Evolutionary conservation across 805 yeast genomes (phyloP).

Genomic region (Starmerella asiatica): DNA sequence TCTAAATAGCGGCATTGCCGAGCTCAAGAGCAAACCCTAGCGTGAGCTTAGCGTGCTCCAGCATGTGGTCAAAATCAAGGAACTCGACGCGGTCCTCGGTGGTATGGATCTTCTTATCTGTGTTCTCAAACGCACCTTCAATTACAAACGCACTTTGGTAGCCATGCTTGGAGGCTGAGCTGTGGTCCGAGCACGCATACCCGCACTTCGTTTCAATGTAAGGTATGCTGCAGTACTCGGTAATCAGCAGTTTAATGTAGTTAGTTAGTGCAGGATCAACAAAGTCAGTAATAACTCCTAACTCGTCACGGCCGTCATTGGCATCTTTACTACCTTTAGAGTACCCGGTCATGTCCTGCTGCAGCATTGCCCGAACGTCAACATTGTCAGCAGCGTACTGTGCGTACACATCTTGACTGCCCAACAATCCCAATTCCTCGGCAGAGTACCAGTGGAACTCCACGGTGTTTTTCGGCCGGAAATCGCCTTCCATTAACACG

Average conservation of each 20-base stretch:
- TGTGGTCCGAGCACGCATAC: constrained; percentile 88
- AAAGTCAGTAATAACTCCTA: constrained; percentile 72
- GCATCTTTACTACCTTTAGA: constrained; percentile 31
- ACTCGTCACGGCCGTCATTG: constrained; percentile 42
- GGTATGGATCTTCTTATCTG: constrained; percentile 58
- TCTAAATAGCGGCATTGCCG: constrained; percentile 25
- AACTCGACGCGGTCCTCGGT: constrained; percentile 69
- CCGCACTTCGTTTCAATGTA: constrained; percentile 71
- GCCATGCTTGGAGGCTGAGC: constrained; percentile 70
- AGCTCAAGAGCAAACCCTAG: constrained; percentile 64
- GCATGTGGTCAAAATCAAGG: constrained; percentile 63
- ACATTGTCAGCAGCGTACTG: constrained; percentile 35
- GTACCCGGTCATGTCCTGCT: constrained; percentile 91
- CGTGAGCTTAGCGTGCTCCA: constrained; percentile 66
- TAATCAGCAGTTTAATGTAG: constrained; percentile 49
- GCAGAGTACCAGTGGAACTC: constrained; percentile 94
- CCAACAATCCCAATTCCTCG: constrained; percentile 84
- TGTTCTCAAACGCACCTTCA: constrained; percentile 55
- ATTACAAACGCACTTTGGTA: constrained; percentile 73
- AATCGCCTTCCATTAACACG: constrained; percentile 36
- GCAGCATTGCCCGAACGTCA: constrained; percentile 68
- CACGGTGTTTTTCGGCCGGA: constrained; percentile 53
- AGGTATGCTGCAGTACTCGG: constrained; percentile 51
- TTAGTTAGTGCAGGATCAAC: constrained; percentile 42
- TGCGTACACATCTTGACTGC: constrained; percentile 66